Conservation (phyloP, 2,329 filamentous ascomycete species). For the Claviceps maximensis region DNA sequence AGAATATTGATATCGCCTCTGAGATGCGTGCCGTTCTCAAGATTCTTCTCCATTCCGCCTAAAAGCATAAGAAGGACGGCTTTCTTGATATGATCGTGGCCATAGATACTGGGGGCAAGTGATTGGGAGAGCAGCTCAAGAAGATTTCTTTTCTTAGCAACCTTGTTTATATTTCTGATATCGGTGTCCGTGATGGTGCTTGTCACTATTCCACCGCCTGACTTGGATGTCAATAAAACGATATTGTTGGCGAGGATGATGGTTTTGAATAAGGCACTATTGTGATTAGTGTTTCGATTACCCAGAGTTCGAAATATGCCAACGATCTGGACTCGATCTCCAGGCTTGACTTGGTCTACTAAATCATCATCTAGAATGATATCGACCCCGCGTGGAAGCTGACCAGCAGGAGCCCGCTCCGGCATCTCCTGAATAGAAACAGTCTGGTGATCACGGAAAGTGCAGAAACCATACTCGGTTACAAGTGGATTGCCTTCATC, state of each 20-base stretch:
- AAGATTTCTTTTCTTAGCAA: constrained; percentile 85
- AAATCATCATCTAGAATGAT: constrained; percentile 95
- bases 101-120: constrained; percentile 89
- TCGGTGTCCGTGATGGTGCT: constrained; percentile 90
- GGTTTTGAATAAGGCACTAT: constrained; percentile 89
- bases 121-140: constrained; percentile 91
- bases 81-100: constrained; percentile 96
- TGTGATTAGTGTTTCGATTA: constrained; percentile 82
- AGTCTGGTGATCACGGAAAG: constrained; percentile 91
- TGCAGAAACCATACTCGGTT: constrained; percentile 93
- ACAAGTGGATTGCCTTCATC: constrained; percentile 83
- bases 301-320: constrained; percentile 89
- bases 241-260: constrained; percentile 89
- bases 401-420: constrained; percentile 85
- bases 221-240: constrained; percentile 88
- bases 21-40: constrained; percentile 94
- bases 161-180: constrained; percentile 96
- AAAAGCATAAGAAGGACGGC: constrained; percentile 91
- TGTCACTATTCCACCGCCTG: constrained; percentile 83
- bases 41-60: constrained; percentile 93
- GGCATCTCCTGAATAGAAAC: constrained; percentile 99
- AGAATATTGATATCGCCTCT: constrained; percentile 98
- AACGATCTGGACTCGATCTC: constrained; percentile 92
- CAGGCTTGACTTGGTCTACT: constrained; percentile 88
- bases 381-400: constrained; percentile 88